Conservation (phyloP, 23 red algal species). For the Gracilariopsis chorda region DNA sequence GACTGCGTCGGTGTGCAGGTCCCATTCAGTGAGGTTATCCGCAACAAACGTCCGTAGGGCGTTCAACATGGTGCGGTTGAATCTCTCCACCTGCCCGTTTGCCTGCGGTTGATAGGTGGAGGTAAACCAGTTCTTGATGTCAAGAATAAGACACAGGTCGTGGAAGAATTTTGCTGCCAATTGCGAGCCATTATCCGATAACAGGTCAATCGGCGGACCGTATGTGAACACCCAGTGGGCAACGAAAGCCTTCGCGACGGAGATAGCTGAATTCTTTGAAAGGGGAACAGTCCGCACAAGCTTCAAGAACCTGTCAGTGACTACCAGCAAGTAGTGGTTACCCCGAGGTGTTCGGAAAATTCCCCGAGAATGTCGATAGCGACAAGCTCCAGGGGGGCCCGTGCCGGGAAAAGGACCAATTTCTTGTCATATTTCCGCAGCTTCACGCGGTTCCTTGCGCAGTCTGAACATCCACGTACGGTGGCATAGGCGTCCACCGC, state of each 20-base stretch:
- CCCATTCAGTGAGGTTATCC: background rate
- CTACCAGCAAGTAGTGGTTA: background rate
- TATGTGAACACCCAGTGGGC: background rate
- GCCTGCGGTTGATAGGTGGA: constrained; percentile 5
- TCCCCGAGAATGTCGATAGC: constrained; percentile 37
- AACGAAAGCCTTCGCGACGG: constrained; percentile 4
- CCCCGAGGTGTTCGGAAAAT: background rate
- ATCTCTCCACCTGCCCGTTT: constrained; percentile 19
- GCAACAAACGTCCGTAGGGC: background rate
- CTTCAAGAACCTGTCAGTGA: constrained; percentile 18
- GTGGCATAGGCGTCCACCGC: background rate
- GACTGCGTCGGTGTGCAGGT: background rate
- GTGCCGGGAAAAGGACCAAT: constrained; percentile 15
- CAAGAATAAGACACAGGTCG: background rate
- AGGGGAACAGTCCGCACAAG: constrained; percentile 31
- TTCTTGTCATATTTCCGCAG: background rate
- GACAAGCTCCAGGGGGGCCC: background rate
- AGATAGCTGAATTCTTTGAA: background rate
- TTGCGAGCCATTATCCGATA: constrained; percentile 17
- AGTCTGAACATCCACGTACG: background rate
- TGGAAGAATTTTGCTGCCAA: background rate
- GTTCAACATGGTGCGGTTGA: background rate
- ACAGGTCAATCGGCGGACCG: background rate
- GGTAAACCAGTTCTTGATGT: background rate
- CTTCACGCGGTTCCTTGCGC: background rate